Evolutionary conservation across 2,329 filamentous ascomycete species (phyloP), one percentile per base, ranked within the genome.

Genomic region (Albifimbria verrucaria): DNA sequence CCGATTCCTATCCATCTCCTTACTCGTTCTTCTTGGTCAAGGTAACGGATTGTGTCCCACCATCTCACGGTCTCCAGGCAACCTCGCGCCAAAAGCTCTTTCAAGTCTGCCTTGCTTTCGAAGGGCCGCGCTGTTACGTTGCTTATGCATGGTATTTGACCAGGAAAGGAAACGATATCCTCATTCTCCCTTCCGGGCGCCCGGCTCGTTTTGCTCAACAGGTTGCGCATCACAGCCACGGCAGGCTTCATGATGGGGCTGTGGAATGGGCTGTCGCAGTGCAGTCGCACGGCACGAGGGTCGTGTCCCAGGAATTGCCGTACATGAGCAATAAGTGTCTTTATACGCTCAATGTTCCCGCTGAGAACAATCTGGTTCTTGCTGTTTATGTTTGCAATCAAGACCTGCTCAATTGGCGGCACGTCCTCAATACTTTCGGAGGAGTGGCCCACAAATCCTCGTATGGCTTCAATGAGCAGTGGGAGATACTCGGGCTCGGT

Each of bases 291-390:
- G 11, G 91, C 90, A 50, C 93, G 80, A 4, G 93, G 92, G 70
- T 97, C 93, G 68, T 97, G 92, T 11, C 92, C 92, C 10, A 90
- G 84, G 67, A 96, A 97, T 67, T 95, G 90, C 49, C 92, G 79
- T 53, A 97, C 79, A 67, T 97, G 92, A 11, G 89, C 86, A 50
- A 97, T 76, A 18, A 97, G 83, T 52, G 86, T 87, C 63, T 85
- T 86, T 69, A 97, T 96, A 61, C 86, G 81, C 62, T 87, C 86
- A 50, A 97, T 87, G 70, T 86, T 93, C 32, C 93, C 93, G 66
- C 89, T 94, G 50, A 97, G 78, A 49, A 97, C 93, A 63, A 97
- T 96, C 74, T 97, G 93, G 68, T 96, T 96, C 75, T 92, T 94
- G 69, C 87, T 90, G 74, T 97, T 97, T 73, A 96, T 86, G 71